Evolutionary conservation across 2,329 filamentous ascomycete genomes (phyloP).

Genomic region (Hymenoscyphus occultus): DNA sequence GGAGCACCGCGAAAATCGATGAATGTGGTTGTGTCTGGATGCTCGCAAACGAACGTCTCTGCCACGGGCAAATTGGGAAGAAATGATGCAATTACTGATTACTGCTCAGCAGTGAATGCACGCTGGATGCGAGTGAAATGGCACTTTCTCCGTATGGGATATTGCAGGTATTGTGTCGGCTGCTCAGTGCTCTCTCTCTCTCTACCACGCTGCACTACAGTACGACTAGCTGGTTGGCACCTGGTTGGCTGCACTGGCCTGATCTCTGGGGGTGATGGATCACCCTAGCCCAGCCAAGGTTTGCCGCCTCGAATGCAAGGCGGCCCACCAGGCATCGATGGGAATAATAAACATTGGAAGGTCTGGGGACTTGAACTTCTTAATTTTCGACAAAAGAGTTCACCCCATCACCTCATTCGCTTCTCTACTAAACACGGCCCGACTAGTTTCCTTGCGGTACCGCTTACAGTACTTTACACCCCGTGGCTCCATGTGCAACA

Average conservation of each 20-base stretch:
- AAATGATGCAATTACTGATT: not conserved
- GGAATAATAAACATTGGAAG: not conserved
- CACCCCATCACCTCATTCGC: not conserved
- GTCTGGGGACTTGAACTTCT: not conserved
- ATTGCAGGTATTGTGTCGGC: not conserved
- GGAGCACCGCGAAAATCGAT: slow-evolving; percentile 2
- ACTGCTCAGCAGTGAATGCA: not conserved
- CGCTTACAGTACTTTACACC: not conserved
- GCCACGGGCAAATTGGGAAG: not conserved
- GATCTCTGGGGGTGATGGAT: not conserved
- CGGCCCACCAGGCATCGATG: too few species aligned
- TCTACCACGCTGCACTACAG: not conserved
- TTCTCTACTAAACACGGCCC: not conserved
- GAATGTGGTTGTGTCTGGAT: not conserved
- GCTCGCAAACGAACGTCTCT: not conserved
- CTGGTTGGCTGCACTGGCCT: not conserved
- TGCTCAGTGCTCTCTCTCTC: not conserved
- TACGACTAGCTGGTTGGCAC: not conserved
- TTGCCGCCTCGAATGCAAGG: not conserved
- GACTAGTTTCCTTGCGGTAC: not conserved
- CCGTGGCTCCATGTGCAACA: slow-evolving; percentile 6
- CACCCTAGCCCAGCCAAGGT: not conserved
- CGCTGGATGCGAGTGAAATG: not conserved
- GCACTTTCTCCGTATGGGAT: too few species aligned
- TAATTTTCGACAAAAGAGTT: not conserved